Conservation (phyloP, 2,329 filamentous ascomycete genomes). For the Hypoxylon sp. region DNA sequence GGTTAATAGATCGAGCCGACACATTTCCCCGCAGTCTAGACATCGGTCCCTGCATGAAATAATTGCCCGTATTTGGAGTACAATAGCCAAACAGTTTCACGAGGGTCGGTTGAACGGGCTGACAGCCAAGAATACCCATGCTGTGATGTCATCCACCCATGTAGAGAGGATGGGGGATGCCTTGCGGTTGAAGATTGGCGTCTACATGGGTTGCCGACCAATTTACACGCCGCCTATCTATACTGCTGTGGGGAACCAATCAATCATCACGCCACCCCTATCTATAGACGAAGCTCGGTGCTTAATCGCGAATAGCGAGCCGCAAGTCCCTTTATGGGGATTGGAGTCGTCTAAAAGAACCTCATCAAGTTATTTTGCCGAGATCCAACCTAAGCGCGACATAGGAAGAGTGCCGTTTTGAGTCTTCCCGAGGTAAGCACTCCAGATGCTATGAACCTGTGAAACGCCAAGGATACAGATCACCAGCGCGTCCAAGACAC, state of each 20-base stretch:
- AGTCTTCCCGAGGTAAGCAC: too few relatives aligned
- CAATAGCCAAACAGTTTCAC: neutral
- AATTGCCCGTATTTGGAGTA: conserved; percentile 18
- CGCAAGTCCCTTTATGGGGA: too few relatives aligned
- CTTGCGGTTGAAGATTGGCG: neutral
- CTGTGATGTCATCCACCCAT: conserved; percentile 19
- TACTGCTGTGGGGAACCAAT: conserved; percentile 11
- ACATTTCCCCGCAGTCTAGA: conserved; percentile 34
- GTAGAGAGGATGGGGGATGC: neutral
- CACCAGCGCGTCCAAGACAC: too few relatives aligned
- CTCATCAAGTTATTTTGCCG: too few relatives aligned
- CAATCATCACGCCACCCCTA: conserved; percentile 7
- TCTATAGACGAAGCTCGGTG: conserved; percentile 1
- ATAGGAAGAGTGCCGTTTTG: too few relatives aligned
- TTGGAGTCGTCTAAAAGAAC: too few relatives aligned
- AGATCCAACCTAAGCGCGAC: too few relatives aligned
- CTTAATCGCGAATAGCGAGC: neutral
- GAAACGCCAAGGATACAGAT: too few relatives aligned
- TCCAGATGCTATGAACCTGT: too few relatives aligned
- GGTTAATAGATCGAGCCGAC: conserved; percentile 33
- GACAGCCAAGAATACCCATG: neutral
- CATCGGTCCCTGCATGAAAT: conserved; percentile 16
- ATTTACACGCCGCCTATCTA: neutral
- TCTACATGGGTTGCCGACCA: conserved; percentile 1
- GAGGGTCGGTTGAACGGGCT: conserved; percentile 22